phyloP scores from a whole-genome alignment of 1,284 basidiomycete genomes.

The Puccinia polysora region DNA sequence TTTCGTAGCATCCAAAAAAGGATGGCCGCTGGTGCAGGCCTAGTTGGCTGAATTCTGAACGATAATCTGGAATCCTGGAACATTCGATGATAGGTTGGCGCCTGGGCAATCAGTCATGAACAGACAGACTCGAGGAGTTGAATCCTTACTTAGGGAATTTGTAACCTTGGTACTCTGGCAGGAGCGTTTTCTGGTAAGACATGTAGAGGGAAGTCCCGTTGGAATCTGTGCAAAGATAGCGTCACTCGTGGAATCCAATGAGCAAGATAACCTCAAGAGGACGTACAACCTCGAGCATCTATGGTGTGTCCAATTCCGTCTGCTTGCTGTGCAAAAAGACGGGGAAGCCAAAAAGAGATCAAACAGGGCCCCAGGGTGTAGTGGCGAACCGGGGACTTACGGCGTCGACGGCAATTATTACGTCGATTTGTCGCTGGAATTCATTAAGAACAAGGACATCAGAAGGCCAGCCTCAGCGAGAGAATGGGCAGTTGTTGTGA shows the following conservation, averaged over 20 bases:
- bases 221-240: conserved; percentile 14
- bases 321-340: conserved; percentile 19
- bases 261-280: background rate
- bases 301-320: conserved; percentile 19
- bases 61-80: conserved; percentile 32
- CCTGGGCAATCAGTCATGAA: too few species aligned
- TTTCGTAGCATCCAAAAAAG: conserved; percentile 36
- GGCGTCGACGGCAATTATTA: conserved; percentile 39
- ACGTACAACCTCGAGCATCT: conserved; percentile 29
- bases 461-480: background rate
- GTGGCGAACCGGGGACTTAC: conserved; percentile 1
- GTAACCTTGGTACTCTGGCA: conserved; percentile 30
- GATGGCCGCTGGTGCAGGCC: conserved; percentile 39
- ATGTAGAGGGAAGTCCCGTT: conserved; percentile 40
- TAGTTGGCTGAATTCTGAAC: background rate
- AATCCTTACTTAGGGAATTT: conserved; percentile 33
- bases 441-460: too few species aligned
- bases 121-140: too few species aligned
- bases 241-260: background rate
- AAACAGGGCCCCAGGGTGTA: background rate
- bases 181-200: conserved; percentile 28
- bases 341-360: background rate
- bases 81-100: too few species aligned
- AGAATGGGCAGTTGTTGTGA: background rate
- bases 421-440: conserved; percentile 39